phyloP scores from a whole-genome alignment of 164 flowering plant genomes.

The Piper longum region DNA sequence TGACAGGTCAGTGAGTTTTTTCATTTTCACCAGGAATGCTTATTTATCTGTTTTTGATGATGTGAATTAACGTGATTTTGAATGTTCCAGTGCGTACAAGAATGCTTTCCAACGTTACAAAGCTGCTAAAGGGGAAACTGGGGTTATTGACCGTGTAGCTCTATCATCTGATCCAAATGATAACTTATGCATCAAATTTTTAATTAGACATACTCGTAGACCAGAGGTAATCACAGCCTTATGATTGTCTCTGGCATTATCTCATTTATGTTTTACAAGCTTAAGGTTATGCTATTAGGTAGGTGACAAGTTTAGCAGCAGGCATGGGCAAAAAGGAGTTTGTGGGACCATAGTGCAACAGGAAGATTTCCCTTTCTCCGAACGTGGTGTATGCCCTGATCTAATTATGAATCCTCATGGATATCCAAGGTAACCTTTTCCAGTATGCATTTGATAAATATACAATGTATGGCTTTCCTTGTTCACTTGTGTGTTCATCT shows the following conservation, averaged over 20 bases:
- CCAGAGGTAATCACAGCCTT: constrained; percentile 48
- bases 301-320: constrained; percentile 97
- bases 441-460: background rate
- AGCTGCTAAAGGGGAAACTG: constrained; percentile 60
- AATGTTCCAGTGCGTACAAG: constrained; percentile 36
- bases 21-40: constrained; percentile 1
- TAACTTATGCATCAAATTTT: constrained; percentile 44
- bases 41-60: background rate
- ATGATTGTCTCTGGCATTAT: background rate
- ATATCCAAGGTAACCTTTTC: constrained; percentile 57
- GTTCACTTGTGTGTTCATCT: constrained; percentile 1
- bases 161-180: constrained; percentile 40
- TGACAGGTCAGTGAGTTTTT: constrained; percentile 35
- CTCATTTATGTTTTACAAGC: background rate
- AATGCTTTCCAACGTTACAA: constrained; percentile 29
- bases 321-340: constrained; percentile 99
- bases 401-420: constrained; percentile 99
- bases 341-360: constrained; percentile 89
- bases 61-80: constrained; percentile 1
- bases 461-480: background rate
- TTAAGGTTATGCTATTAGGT: constrained; percentile 22
- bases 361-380: constrained; percentile 95
- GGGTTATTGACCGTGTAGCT: constrained; percentile 75
- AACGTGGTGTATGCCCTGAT: constrained; percentile 94
- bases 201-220: constrained; percentile 78